phyloP scores from a whole-genome alignment of 169 alveolate genomes.

The Cryptosporidium parvum region DNA sequence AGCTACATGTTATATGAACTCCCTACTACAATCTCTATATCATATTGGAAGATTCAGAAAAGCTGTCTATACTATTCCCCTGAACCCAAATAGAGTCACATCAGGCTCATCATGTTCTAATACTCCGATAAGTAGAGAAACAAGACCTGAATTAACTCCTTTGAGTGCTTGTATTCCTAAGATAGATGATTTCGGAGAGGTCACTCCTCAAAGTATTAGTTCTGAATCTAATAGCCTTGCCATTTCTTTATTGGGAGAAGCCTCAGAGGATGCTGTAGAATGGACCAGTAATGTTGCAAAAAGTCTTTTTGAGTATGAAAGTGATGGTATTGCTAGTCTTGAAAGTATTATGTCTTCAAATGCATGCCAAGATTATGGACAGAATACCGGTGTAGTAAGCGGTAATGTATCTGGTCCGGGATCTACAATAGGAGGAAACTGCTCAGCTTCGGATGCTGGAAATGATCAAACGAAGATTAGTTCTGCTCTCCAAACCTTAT shows the following conservation, averaged over 20 bases:
- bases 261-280: slow-evolving; percentile 49
- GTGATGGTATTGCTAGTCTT: slow-evolving; percentile 52
- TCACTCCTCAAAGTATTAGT: slow-evolving; percentile 11
- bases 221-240: slow-evolving; percentile 13
- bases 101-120: slow-evolving; percentile 13
- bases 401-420: slow-evolving; percentile 33
- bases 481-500: slow-evolving; percentile 92
- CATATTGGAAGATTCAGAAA: slow-evolving; percentile 96
- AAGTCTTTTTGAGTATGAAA: slow-evolving; percentile 36
- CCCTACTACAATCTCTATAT: slow-evolving; percentile 95
- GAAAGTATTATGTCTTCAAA: slow-evolving; percentile 51
- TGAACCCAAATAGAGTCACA: not conserved
- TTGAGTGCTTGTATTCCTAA: not conserved
- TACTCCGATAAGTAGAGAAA: not conserved
- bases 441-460: slow-evolving; percentile 82
- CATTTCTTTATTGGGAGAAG: slow-evolving; percentile 25
- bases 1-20: slow-evolving; percentile 99
- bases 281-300: slow-evolving; percentile 66
- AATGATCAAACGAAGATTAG: slow-evolving; percentile 85
- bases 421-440: not conserved
- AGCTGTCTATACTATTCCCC: slow-evolving; percentile 86
- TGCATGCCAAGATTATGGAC: slow-evolving; percentile 13
- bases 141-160: not conserved
- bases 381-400: slow-evolving; percentile 1
- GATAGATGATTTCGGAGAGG: not conserved